These are phyloP conservation scores for Leccinum variicolor DNA, from an alignment of 768 basidiomycete species.

Conservation along the genomic window DNA sequence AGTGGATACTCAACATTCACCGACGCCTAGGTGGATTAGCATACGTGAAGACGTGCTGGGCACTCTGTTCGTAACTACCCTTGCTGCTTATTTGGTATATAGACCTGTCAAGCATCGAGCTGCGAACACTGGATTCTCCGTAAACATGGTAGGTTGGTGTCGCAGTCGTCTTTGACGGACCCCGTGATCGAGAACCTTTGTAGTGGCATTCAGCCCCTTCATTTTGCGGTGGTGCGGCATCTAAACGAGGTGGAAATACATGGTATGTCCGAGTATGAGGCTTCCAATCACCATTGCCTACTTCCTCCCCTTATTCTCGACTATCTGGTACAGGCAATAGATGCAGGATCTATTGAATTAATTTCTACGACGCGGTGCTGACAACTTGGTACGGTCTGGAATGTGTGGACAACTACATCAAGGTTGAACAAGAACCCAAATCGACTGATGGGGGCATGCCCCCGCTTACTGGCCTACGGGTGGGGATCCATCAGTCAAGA, in stretches of 20 bases:
- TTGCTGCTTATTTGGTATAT: slow-evolving; percentile 3
- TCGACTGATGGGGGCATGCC: neutral
- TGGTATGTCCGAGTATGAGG: slow-evolving; percentile 38
- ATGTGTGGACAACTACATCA: neutral
- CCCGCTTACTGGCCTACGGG: slow-evolving; percentile 1
- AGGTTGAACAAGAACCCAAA: neutral
- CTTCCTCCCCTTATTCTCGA: neutral
- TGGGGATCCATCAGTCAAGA: slow-evolving; percentile 2
- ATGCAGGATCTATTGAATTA: neutral
- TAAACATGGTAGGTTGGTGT: slow-evolving; percentile 40
- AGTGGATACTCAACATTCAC: neutral
- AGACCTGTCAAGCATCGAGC: slow-evolving; percentile 1
- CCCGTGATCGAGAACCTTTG: neutral
- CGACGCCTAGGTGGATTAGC: slow-evolving; percentile 39
- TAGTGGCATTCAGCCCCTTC: slow-evolving; percentile 52
- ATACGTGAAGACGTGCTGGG: slow-evolving; percentile 50
- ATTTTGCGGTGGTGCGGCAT: slow-evolving; percentile 48
- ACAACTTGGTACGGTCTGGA: neutral
- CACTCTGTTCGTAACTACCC: neutral
- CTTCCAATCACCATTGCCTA: slow-evolving; percentile 34
- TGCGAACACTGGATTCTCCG: slow-evolving; percentile 35
- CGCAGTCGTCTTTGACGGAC: neutral
- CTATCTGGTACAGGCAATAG: neutral
- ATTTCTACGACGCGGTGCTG: neutral
- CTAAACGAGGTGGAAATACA: slow-evolving; percentile 45